Base-by-base conservation (phyloP, 2,329 filamentous ascomycete genomes). In the Sporothrix schenckii region DNA sequence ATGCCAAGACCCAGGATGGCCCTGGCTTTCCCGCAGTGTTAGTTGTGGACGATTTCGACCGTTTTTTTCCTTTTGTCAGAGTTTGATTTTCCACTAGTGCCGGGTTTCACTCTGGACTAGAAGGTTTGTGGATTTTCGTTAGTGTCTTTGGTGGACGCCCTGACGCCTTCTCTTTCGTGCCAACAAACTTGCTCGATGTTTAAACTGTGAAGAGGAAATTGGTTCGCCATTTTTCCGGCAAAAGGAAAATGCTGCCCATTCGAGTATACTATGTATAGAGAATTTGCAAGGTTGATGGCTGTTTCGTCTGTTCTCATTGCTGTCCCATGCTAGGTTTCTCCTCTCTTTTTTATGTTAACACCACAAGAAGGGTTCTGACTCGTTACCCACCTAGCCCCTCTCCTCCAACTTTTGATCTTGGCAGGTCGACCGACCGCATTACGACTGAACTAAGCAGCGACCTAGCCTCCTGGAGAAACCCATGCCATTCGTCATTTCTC, bases 401-500 rank as follows among this genome's bases (percentile, higher is more conserved):
- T 41, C 56, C 56, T 41, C 34, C 34, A 41, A 41, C 56, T 60
- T 16, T 16, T 13, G 19, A 21, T 11, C 11, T 11, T 27, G 56
- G 41, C 56, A 60, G 34, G 30, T 61, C 39, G 34, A 61, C 56
- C 39, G 56, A 44, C 34, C 1, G 56, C 24, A 30, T n/a, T 60
- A 56, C 21, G 21, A 30, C 10, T 54, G 4, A 34, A 34, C 53
- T 21, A 56, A 21, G 16, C 54, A 61, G 27, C 30, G 2, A 27
- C 7, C 21, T 63, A 47, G 14, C 30, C 27, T 39, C 27, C 63
- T 19, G 49, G 14, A 39, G 41, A n/a, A n/a, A 66, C 53, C 49
- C 63, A 41, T 41, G 47, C 63, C 27, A 66, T 53, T 66, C 63
- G 49, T 53, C 63, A 66, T 53, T 7, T 41, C 58, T 66, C 30